phyloP scores from a whole-genome alignment of 257 asterid genomes.

The Solanum virginianum region DNA sequence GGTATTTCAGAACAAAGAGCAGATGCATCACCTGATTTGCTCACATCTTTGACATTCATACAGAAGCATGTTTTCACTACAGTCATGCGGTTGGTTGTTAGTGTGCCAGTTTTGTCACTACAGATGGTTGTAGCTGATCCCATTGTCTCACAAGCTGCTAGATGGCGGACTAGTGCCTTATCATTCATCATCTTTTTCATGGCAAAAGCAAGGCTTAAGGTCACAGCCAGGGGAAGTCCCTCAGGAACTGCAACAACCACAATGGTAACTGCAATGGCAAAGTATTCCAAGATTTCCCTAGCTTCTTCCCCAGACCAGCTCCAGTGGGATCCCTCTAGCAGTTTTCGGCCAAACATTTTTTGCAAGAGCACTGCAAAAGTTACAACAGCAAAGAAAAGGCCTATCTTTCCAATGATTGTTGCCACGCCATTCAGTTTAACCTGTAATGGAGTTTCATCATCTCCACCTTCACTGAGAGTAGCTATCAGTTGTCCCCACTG shows the following conservation, averaged over 20 bases:
- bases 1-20: not conserved
- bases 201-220: conserved; percentile 11
- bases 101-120: conserved; percentile 10
- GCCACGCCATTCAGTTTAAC: conserved; percentile 9
- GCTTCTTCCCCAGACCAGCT: conserved; percentile 8
- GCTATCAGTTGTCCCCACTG: conserved; percentile 10
- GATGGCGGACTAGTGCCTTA: conserved; percentile 8
- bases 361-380: conserved; percentile 4
- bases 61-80: conserved; percentile 9
- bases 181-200: conserved; percentile 16
- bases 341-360: not conserved
- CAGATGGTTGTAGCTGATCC: conserved; percentile 12
- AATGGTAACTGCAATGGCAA: conserved; percentile 6
- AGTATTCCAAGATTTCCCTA: conserved; percentile 3
- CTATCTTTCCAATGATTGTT: conserved; percentile 5
- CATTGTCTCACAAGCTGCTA: conserved; percentile 14
- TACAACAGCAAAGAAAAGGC: conserved; percentile 8
- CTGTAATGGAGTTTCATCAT: conserved; percentile 8
- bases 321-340: conserved; percentile 6
- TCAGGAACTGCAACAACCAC: conserved; percentile 11
- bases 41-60: conserved; percentile 5
- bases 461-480: conserved; percentile 7
- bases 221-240: conserved; percentile 11
- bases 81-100: conserved; percentile 11
- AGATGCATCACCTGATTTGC: not conserved